Evolutionary conservation across 495 filamentous ascomycete species (phyloP).

Genomic region (Lichenothelia convexa): DNA sequence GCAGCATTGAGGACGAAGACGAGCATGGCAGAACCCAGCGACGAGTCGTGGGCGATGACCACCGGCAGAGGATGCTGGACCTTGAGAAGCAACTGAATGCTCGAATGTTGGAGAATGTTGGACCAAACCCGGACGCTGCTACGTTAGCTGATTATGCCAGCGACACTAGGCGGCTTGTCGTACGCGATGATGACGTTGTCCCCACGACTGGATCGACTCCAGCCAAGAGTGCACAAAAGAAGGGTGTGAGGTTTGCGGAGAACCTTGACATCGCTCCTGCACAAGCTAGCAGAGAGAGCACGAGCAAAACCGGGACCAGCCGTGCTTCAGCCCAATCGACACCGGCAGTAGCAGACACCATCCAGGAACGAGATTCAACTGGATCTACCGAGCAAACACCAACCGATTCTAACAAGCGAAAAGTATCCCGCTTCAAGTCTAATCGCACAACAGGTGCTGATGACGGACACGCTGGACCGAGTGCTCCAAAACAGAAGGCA

Average conservation of each 20-base stretch:
- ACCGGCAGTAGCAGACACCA: constrained; percentile 11
- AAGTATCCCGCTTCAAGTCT: constrained; percentile 18
- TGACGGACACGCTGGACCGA: constrained; percentile 2
- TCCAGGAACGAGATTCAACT: constrained; percentile 11
- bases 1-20: constrained; percentile 35
- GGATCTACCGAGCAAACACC: constrained; percentile 2
- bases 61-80: constrained; percentile 33
- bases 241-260: constrained; percentile 58
- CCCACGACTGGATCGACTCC: constrained; percentile 1
- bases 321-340: background rate
- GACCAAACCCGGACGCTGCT: constrained; percentile 10
- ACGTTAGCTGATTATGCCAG: constrained; percentile 6
- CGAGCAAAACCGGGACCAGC: background rate
- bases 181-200: constrained; percentile 8
- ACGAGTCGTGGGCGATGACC: constrained; percentile 46
- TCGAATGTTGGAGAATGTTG: constrained; percentile 21
- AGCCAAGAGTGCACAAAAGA: constrained; percentile 28
- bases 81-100: constrained; percentile 21
- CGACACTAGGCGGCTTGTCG: constrained; percentile 13
- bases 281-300: background rate
- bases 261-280: constrained; percentile 44
- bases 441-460: constrained; percentile 2
- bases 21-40: constrained; percentile 50
- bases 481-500: constrained; percentile 3
- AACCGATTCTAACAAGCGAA: constrained; percentile 2